These are phyloP conservation scores for Pilaira anomala DNA, from an alignment of 192 early-diverging fungal genomes.

Conservation along the genomic window DNA sequence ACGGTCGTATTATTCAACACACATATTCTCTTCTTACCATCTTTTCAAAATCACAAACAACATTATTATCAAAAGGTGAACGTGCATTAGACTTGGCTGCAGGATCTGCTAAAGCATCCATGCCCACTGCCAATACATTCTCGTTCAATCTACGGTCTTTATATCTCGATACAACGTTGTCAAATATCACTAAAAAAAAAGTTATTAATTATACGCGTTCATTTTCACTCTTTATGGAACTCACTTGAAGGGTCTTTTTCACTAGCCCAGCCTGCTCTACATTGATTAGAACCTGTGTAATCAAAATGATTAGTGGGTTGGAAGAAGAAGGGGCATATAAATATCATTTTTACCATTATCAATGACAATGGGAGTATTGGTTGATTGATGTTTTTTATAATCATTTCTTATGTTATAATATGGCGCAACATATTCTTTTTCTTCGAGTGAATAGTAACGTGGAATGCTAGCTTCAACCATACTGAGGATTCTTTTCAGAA, in stretches of 20 bases:
- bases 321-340: background rate
- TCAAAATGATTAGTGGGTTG: background rate
- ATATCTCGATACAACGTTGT: constrained; percentile 65
- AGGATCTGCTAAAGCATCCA: constrained; percentile 62
- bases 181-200: constrained; percentile 62
- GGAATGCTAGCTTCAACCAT: constrained; percentile 10
- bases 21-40: constrained; percentile 56
- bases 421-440: constrained; percentile 41
- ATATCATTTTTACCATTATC: constrained; percentile 53
- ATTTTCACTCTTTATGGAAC: background rate
- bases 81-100: constrained; percentile 49
- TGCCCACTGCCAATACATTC: constrained; percentile 55
- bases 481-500: background rate
- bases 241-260: constrained; percentile 58
- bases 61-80: constrained; percentile 62
- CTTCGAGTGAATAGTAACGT: constrained; percentile 27
- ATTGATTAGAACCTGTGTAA: constrained; percentile 62
- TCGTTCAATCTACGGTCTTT: constrained; percentile 51
- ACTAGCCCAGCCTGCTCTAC: constrained; percentile 80
- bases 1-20: constrained; percentile 25
- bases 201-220: background rate
- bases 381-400: constrained; percentile 43
- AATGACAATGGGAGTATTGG: constrained; percentile 57
- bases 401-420: constrained; percentile 35
- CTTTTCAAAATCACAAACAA: constrained; percentile 71